A percentile compares a stretch with the other conserved stretches of the same genome.
Evolutionary conservation across 768 basidiomycete genomes (phyloP).

Genomic region (Dentipellis sp.): DNA sequence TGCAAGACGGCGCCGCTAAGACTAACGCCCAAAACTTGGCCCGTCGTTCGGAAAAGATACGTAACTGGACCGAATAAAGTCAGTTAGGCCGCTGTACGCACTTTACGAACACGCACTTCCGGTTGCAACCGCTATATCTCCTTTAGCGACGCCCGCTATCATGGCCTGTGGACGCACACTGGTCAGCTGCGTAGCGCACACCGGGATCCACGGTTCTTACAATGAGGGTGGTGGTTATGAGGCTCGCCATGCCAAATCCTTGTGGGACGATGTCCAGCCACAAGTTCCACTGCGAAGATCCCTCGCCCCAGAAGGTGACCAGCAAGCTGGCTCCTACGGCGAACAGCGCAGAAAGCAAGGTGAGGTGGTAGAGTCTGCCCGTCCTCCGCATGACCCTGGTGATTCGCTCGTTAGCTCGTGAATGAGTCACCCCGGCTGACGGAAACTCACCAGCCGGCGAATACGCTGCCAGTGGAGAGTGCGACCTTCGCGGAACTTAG

Average conservation of each 20-base stretch:
- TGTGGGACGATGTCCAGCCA: conserved; percentile 77
- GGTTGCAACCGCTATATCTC: conserved; percentile 83
- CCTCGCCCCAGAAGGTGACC: conserved; percentile 58
- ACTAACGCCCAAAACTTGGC: conserved; percentile 93
- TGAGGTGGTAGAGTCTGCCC: conserved; percentile 76
- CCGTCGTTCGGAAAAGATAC: conserved; percentile 89
- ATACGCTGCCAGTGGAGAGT: conserved; percentile 76
- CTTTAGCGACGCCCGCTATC: conserved; percentile 71
- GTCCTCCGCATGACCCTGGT: conserved; percentile 77
- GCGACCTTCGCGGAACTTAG: conserved; percentile 41
- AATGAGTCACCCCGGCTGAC: not conserved
- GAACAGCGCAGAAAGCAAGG: conserved; percentile 53
- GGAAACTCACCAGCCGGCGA: conserved; percentile 68
- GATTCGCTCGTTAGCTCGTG: conserved; percentile 5
- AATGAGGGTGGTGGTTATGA: conserved; percentile 82
- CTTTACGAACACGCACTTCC: conserved; percentile 53
- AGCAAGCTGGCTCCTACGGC: conserved; percentile 50
- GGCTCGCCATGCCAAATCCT: conserved; percentile 76
- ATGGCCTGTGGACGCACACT: conserved; percentile 49
- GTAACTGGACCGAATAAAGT: conserved; percentile 45
- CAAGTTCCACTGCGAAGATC: conserved; percentile 50
- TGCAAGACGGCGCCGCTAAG: conserved; percentile 81
- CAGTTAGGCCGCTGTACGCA: not conserved
- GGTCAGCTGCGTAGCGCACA: not conserved
- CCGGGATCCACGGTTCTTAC: conserved; percentile 32